Conservation (phyloP, 192 early-diverging fungal genomes). For the Backusella parvicylindrica region DNA sequence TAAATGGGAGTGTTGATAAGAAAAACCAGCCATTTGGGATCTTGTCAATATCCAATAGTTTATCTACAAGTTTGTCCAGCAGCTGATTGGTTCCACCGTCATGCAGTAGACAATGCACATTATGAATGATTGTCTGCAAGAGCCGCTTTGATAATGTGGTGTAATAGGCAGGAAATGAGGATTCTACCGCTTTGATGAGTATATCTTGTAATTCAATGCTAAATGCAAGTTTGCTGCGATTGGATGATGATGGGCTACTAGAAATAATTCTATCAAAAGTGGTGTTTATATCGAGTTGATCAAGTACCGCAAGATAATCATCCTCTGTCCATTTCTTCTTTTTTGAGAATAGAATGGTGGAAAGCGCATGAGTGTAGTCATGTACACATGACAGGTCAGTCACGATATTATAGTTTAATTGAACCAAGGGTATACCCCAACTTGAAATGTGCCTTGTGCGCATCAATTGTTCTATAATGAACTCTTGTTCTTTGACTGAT, state of each 20-base stretch:
- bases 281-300: conserved; percentile 37
- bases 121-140: conserved; percentile 38
- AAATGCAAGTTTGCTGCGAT: too few relatives aligned
- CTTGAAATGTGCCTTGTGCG: not conserved
- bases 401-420: not conserved
- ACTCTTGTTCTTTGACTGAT: not conserved
- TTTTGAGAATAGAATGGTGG: not conserved
- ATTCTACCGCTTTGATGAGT: not conserved
- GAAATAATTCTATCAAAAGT: conserved; percentile 13
- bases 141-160: conserved; percentile 23
- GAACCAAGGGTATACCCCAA: conserved; percentile 1
- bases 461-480: not conserved
- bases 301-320: conserved; percentile 38
- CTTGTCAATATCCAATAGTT: conserved; percentile 1
- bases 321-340: conserved; percentile 29
- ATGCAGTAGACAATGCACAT: conserved; percentile 19
- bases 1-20: conserved; percentile 24
- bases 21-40: conserved; percentile 18
- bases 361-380: not conserved
- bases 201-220: not conserved
- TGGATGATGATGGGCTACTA: not conserved
- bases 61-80: not conserved
- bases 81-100: not conserved
- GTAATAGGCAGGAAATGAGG: not conserved
- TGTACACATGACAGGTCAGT: not conserved